A percentile compares a stretch with the other conserved stretches of the same genome.
These are phyloP conservation scores for Sclerotinia glacialis DNA, from an alignment of 2,329 filamentous ascomycete species.

Conservation along the genomic window DNA sequence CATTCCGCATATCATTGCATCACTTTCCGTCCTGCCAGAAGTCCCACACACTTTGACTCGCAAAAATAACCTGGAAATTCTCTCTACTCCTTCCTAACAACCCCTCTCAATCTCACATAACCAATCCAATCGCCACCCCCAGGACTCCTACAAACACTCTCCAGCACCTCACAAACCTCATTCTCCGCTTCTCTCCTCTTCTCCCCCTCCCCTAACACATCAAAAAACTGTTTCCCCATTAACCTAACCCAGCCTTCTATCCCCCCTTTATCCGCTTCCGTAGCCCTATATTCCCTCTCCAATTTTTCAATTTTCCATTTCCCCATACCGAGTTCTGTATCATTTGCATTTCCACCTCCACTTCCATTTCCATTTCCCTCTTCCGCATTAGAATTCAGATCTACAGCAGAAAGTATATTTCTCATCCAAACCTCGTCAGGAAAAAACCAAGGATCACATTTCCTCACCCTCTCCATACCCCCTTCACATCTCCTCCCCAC, in stretches of 20 bases:
- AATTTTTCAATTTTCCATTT: slow-evolving; percentile 44
- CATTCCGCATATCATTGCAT: no score
- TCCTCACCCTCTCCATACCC: slow-evolving; percentile 48
- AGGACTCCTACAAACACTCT: slow-evolving; percentile 53
- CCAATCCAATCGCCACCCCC: slow-evolving; percentile 57
- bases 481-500: slow-evolving; percentile 48
- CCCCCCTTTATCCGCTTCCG: slow-evolving; percentile 55
- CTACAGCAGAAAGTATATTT: slow-evolving; percentile 32
- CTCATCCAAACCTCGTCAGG: slow-evolving; percentile 60
- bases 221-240: slow-evolving; percentile 59
- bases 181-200: slow-evolving; percentile 52
- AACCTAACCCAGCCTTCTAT: slow-evolving; percentile 64
- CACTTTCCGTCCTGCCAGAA: no score
- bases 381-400: no score
- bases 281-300: slow-evolving; percentile 65
- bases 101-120: slow-evolving; percentile 54
- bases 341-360: background rate
- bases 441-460: slow-evolving; percentile 68
- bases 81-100: slow-evolving; percentile 43
- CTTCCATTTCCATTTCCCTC: no score
- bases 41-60: no score
- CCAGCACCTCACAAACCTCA: slow-evolving; percentile 55
- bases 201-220: slow-evolving; percentile 44
- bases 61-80: background rate
- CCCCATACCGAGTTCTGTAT: slow-evolving; percentile 43